Conservation (phyloP, 306 rosid species). For the Lotus japonicus region DNA sequence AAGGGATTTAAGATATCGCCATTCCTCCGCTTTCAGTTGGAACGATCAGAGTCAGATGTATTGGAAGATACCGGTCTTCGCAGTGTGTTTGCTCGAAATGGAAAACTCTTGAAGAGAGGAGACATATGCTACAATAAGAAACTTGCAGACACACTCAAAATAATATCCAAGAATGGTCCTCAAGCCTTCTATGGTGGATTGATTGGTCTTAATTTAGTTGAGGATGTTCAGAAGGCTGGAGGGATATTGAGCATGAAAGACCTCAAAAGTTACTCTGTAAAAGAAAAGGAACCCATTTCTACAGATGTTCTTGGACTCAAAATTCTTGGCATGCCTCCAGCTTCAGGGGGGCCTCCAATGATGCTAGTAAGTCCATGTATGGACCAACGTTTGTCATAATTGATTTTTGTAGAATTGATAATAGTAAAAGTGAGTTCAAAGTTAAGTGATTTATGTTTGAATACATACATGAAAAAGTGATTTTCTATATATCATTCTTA, state of each 20-base stretch:
- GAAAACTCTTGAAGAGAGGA: constrained; percentile 51
- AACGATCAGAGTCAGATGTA: constrained; percentile 33
- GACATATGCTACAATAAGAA: constrained; percentile 44
- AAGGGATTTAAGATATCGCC: constrained; percentile 64
- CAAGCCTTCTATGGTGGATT: constrained; percentile 51
- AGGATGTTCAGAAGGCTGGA: constrained; percentile 60
- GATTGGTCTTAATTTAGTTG: constrained; percentile 50
- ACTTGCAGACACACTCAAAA: constrained; percentile 46
- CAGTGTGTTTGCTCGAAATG: constrained; percentile 52
- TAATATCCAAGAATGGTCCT: constrained; percentile 48
- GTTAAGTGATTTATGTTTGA: too few species aligned
- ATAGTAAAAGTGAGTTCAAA: too few species aligned
- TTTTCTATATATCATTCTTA: too few species aligned
- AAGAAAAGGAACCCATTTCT: constrained; percentile 41
- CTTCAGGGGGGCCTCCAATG: constrained; percentile 83
- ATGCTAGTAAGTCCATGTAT: constrained; percentile 50
- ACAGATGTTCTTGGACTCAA: constrained; percentile 40
- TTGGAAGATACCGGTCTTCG: constrained; percentile 56
- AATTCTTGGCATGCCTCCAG: constrained; percentile 76
- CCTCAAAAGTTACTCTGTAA: constrained; percentile 44
- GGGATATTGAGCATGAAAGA: constrained; percentile 61
- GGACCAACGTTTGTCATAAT: too few species aligned
- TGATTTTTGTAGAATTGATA: too few species aligned
- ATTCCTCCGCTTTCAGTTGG: constrained; percentile 58
- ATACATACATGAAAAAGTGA: too few species aligned